Conservation (phyloP, 208 protist genomes). For the Acanthamoeba royreba region DNA sequence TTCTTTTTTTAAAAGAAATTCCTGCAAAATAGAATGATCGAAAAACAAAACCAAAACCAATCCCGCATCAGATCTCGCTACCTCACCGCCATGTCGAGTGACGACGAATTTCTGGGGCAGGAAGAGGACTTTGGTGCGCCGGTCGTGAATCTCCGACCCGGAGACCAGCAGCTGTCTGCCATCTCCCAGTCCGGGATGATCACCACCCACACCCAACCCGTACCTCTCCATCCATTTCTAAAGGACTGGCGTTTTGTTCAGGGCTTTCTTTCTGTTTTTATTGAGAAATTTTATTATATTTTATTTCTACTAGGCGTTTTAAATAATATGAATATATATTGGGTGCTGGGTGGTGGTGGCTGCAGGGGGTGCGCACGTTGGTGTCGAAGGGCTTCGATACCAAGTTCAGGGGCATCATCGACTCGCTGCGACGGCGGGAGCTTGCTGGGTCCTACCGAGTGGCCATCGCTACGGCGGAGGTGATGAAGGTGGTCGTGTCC, state of each 20-base stretch:
- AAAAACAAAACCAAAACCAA: too few species aligned
- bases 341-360: too few species aligned
- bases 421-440: neutral
- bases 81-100: too few species aligned
- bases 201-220: neutral
- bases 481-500: slow-evolving; percentile 51
- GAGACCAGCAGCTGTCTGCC: too few species aligned
- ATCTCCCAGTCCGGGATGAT: neutral
- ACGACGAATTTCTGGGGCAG: too few species aligned
- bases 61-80: too few species aligned
- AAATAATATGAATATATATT: neutral
- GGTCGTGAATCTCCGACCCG: too few species aligned
- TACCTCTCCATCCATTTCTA: neutral
- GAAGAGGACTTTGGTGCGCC: too few species aligned
- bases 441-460: slow-evolving; percentile 47
- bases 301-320: neutral
- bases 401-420: slow-evolving; percentile 32
- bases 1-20: too few species aligned
- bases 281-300: neutral
- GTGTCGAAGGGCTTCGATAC: slow-evolving; percentile 33
- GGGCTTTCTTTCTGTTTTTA: neutral
- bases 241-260: neutral
- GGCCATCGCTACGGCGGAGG: slow-evolving; percentile 45
- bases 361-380: neutral
- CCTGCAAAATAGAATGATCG: too few species aligned